A percentile compares a stretch with the other conserved stretches of the same genome.
Evolutionary conservation across 2,329 filamentous ascomycete species (phyloP).

Genomic region (Aureobasidium pullulans): DNA sequence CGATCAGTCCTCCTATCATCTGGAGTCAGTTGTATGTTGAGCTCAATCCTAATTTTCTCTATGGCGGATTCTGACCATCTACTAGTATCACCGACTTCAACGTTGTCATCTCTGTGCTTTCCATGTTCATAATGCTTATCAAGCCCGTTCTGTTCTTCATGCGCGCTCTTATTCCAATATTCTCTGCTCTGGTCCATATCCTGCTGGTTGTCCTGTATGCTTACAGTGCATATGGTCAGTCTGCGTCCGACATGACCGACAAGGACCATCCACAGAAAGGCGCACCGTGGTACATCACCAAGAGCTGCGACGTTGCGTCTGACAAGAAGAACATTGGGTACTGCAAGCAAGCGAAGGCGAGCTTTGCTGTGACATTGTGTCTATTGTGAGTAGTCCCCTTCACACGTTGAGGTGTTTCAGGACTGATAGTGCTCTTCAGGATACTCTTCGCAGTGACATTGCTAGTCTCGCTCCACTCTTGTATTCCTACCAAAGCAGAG

Average conservation of each 20-base stretch:
- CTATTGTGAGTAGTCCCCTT: conserved; percentile 54
- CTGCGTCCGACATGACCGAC: conserved; percentile 66
- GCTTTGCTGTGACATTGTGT: conserved; percentile 56
- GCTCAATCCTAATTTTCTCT: neutral
- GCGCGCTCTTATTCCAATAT: conserved; percentile 59
- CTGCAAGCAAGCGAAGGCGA: conserved; percentile 61
- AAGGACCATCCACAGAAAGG: conserved; percentile 52
- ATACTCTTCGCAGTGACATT: conserved; percentile 54
- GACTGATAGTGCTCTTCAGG: conserved; percentile 31
- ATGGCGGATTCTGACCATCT: neutral
- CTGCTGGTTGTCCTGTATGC: conserved; percentile 55
- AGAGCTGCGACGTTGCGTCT: conserved; percentile 56
- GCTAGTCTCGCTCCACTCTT: conserved; percentile 50
- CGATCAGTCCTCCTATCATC: conserved; percentile 56
- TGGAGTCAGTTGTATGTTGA: conserved; percentile 64
- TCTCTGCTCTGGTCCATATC: conserved; percentile 53
- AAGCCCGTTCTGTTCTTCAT: conserved; percentile 65
- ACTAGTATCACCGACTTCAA: conserved; percentile 66
- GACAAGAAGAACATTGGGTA: conserved; percentile 38
- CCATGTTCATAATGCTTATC: conserved; percentile 66
- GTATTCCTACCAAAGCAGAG: conserved; percentile 36
- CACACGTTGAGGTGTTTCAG: neutral
- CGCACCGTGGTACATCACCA: conserved; percentile 67
- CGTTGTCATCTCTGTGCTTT: conserved; percentile 66
- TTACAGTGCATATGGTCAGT: conserved; percentile 62